phyloP scores from a whole-genome alignment of 305 asterid species.

The Fraxinus nigra region DNA sequence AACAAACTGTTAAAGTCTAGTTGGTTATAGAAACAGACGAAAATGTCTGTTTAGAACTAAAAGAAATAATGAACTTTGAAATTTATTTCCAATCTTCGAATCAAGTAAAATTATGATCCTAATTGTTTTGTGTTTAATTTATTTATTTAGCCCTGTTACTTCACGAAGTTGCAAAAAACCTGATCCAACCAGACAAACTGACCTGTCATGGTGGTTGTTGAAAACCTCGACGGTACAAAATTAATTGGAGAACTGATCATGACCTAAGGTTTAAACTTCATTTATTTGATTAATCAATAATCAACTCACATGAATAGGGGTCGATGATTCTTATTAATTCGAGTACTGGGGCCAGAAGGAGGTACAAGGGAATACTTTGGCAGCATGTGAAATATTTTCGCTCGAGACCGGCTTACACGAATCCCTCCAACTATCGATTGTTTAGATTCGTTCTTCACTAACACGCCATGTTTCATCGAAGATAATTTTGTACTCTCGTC shows the following conservation, averaged over 20 bases:
- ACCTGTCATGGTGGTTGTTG: not conserved
- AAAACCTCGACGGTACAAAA: not conserved
- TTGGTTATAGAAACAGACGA: constrained; percentile 30
- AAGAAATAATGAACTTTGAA: constrained; percentile 21
- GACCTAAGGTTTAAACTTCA: not conserved
- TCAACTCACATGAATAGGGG: not conserved
- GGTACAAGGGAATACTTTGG: not conserved
- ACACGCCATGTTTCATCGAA: not conserved
- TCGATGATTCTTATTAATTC: not conserved
- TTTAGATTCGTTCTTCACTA: not conserved
- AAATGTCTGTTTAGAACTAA: constrained; percentile 19
- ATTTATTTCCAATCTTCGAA: constrained; percentile 15
- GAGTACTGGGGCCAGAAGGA: not conserved
- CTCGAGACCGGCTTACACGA: not conserved
- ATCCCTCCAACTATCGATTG: not conserved
- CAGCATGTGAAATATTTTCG: not conserved
- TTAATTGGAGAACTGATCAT: too few relatives aligned
- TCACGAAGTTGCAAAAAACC: not conserved
- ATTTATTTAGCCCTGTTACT: not conserved
- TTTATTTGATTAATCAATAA: not conserved
- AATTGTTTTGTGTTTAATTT: not conserved
- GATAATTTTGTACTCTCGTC: not conserved
- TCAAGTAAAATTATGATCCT: not conserved
- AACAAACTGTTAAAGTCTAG: constrained; percentile 25
- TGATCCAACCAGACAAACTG: not conserved